These are phyloP conservation scores for Pholiota molesta DNA, from an alignment of 768 basidiomycete genomes.

Conservation along the genomic window DNA sequence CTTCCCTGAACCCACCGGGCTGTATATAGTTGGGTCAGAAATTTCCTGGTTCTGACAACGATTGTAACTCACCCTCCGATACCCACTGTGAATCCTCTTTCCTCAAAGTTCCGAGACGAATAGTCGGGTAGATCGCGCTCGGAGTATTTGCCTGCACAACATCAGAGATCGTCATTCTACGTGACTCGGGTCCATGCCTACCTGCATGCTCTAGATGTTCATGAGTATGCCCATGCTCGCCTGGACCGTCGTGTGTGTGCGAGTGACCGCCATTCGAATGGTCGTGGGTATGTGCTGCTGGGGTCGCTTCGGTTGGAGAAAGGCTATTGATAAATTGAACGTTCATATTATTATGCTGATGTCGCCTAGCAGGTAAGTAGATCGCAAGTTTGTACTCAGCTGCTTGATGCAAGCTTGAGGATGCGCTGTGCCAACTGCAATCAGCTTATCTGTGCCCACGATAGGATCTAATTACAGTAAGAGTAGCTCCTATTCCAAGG, in stretches of 20 bases:
- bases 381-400: too few species aligned
- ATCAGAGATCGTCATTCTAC: background rate
- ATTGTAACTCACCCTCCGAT: constrained; percentile 81
- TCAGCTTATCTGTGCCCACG: background rate
- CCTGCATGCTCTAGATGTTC: constrained; percentile 92
- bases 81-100: constrained; percentile 96
- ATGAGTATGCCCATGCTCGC: constrained; percentile 94
- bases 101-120: constrained; percentile 78
- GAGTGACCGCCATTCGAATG: constrained; percentile 42
- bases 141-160: constrained; percentile 75
- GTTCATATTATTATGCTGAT: constrained; percentile 42
- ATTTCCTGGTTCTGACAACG: background rate
- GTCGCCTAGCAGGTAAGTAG: too few species aligned
- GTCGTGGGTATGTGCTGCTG: constrained; percentile 57
- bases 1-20: constrained; percentile 98
- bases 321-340: constrained; percentile 80
- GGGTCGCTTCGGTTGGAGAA: constrained; percentile 6
- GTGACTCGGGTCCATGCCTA: constrained; percentile 24
- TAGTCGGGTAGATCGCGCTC: constrained; percentile 95
- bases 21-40: constrained; percentile 32
- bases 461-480: constrained; percentile 7
- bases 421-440: background rate
- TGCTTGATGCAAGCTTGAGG: too few species aligned
- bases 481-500: constrained; percentile 17
- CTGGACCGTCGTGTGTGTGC: constrained; percentile 6